These are phyloP conservation scores for Hemisphaericaspora xylanilytica DNA, from an alignment of 1,139 yeast species.

Conservation along the genomic window DNA sequence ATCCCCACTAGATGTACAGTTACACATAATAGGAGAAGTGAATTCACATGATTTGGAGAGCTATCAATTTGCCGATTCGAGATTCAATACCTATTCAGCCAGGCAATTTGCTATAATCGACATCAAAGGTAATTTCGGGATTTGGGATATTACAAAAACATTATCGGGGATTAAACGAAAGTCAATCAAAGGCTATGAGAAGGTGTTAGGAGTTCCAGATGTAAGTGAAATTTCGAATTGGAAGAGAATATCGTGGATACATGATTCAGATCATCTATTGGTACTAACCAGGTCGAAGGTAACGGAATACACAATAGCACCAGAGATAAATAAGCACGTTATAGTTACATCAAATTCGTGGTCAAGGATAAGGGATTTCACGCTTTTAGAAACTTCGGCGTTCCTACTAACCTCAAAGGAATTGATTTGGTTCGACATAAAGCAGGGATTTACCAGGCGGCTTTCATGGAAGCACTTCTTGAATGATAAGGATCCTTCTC, in stretches of 20 bases:
- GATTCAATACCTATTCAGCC: conserved; percentile 40
- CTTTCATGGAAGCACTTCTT: conserved; percentile 72
- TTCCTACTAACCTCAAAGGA: conserved; percentile 63
- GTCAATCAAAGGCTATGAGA: neutral
- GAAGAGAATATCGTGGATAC: conserved; percentile 50
- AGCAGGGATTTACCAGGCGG: conserved; percentile 31
- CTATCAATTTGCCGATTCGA: conserved; percentile 44
- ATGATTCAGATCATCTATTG: conserved; percentile 28
- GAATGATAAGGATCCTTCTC: conserved; percentile 54
- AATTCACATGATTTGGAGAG: conserved; percentile 21
- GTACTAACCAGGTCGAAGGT: conserved; percentile 47
- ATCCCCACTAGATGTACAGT: conserved; percentile 10
- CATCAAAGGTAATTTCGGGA: conserved; percentile 49
- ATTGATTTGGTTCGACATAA: conserved; percentile 45
- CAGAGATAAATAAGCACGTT: conserved; percentile 22
- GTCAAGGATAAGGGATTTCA: conserved; percentile 53
- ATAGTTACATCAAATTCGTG: conserved; percentile 53
- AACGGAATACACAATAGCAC: conserved; percentile 26
- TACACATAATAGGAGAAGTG: conserved; percentile 25
- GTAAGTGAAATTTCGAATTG: conserved; percentile 56
- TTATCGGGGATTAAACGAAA: conserved; percentile 2
- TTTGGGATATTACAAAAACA: conserved; percentile 29
- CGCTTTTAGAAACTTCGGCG: conserved; percentile 23
- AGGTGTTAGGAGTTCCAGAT: conserved; percentile 30
- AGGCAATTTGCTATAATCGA: conserved; percentile 48